Conservation (phyloP, 805 yeast species). For the Teunomyces gatunensis region DNA sequence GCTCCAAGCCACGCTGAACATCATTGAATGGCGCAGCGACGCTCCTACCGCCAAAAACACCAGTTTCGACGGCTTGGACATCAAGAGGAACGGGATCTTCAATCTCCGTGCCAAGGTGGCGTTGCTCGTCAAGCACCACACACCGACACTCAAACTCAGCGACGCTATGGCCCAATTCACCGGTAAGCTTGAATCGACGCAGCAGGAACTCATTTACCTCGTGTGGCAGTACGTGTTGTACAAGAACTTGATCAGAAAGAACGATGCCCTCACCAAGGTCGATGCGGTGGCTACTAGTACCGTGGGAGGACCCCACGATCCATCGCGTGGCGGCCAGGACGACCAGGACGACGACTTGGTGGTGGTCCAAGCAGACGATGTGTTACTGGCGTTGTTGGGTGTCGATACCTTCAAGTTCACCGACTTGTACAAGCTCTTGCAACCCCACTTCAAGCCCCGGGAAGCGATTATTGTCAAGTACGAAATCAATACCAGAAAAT, state of each 20-base stretch:
- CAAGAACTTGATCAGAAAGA: slow-evolving; percentile 50
- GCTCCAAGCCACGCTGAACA: slow-evolving; percentile 31
- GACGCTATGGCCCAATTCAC: slow-evolving; percentile 64
- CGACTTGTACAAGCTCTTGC: slow-evolving; percentile 66
- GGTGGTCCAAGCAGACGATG: slow-evolving; percentile 41
- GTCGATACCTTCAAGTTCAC: slow-evolving; percentile 61
- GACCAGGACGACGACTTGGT: slow-evolving; percentile 33
- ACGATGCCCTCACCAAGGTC: slow-evolving; percentile 29
- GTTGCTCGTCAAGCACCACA: slow-evolving; percentile 54
- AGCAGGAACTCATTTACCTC: slow-evolving; percentile 78
- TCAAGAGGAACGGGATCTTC: slow-evolving; percentile 69
- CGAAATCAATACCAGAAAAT: slow-evolving; percentile 70
- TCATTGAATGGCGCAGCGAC: slow-evolving; percentile 91
- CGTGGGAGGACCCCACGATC: not conserved
- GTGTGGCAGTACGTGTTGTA: slow-evolving; percentile 77
- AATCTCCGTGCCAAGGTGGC: slow-evolving; percentile 65
- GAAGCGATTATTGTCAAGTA: slow-evolving; percentile 79
- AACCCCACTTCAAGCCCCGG: slow-evolving; percentile 71
- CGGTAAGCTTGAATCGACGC: slow-evolving; percentile 76
- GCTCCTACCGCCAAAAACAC: slow-evolving; percentile 26
- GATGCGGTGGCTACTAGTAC: slow-evolving; percentile 34
- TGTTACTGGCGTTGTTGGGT: slow-evolving; percentile 44
- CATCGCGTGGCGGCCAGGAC: slow-evolving; percentile 14
- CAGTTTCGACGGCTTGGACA: slow-evolving; percentile 82
- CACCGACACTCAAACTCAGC: slow-evolving; percentile 63